These are phyloP conservation scores for Rostrohypoxylon terebratum DNA, from an alignment of 495 filamentous ascomycete genomes.

Conservation along the genomic window DNA sequence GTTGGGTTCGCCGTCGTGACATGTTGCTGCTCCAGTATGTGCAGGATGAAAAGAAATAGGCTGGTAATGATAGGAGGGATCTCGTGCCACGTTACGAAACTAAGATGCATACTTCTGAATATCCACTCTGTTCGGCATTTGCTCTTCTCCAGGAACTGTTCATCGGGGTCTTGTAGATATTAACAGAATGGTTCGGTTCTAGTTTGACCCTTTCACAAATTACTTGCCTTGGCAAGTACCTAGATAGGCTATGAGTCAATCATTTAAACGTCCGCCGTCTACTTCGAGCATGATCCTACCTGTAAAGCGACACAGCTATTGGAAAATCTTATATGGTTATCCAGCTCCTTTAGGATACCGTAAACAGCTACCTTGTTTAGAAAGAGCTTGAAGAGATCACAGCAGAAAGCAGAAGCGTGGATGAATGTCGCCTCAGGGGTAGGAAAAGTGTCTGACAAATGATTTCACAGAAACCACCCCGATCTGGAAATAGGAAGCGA, in stretches of 20 bases:
- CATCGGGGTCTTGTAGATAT: constrained; percentile 1
- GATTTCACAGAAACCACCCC: constrained; percentile 39
- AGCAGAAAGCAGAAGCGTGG: constrained; percentile 25
- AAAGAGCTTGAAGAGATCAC: constrained; percentile 22
- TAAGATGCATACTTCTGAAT: constrained; percentile 25
- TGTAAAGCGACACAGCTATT: constrained; percentile 15
- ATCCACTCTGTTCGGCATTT: constrained; percentile 26
- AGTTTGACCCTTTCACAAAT: neutral
- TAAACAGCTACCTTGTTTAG: constrained; percentile 1
- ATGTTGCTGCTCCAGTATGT: constrained; percentile 24
- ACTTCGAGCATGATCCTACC: constrained; percentile 18
- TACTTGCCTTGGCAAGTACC: neutral
- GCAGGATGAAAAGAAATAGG: constrained; percentile 30
- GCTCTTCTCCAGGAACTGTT: constrained; percentile 1
- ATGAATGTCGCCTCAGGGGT: constrained; percentile 21
- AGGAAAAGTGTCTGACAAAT: constrained; percentile 35
- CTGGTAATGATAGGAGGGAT: constrained; percentile 30
- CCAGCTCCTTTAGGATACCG: constrained; percentile 2
- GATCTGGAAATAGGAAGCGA: constrained; percentile 51
- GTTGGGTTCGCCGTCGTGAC: constrained; percentile 3
- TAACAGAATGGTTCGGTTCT: neutral
- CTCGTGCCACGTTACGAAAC: constrained; percentile 40
- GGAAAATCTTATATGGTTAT: constrained; percentile 13
- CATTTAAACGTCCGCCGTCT: constrained; percentile 24
- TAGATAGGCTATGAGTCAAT: neutral